Evolutionary conservation across 2,329 filamentous ascomycete species (phyloP), one percentile per base, ranked within the genome.

Genomic region (Aspergillus sojae): DNA sequence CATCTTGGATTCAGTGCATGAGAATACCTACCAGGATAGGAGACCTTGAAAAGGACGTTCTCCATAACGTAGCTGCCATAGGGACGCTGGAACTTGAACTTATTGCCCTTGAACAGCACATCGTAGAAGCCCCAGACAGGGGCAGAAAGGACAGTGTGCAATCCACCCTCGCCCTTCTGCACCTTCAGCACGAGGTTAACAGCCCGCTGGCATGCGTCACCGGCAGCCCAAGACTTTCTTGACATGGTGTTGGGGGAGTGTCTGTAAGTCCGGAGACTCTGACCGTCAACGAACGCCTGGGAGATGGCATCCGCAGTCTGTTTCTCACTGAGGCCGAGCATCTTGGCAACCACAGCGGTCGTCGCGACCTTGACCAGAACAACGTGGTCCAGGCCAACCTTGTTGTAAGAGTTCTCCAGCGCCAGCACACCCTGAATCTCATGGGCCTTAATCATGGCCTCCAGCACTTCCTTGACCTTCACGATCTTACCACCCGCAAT

Each of bases 61-160:
- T 99, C 95, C 95, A 99, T 99, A 70, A 99, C 95, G 80, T 99
- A 99, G 85, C 91, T 96, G 77, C 94, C 94, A 77, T 99, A 99
- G 63, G 90, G 89, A 67, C 95, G 89, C 85, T 98, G 94, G 86
- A 97, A 99, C 80, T 93, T 85, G 79, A 99, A 99, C 81, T 92
- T 92, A 74, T 96, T 93, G 82, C 93, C 93, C 84, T 94, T 92
- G 86, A 98, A 99, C 68, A 96, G 87, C 69, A 98, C 94, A 77
- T 99, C 95, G 83, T 99, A 99, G 87, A 98, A 99, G 64, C 95
- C 95, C 95, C 95, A 99, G 63, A 89, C 89, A 43, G 93, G 93
- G 11, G 94, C 93, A 56, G 93, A 95, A 64, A 99, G 88, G 50
- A 98, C 94, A 7, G 94, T 97, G 59, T 94, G 93, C 62, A 99